phyloP scores from a whole-genome alignment of 202 grass and related monocot genomes.

The Digitaria exilis region DNA sequence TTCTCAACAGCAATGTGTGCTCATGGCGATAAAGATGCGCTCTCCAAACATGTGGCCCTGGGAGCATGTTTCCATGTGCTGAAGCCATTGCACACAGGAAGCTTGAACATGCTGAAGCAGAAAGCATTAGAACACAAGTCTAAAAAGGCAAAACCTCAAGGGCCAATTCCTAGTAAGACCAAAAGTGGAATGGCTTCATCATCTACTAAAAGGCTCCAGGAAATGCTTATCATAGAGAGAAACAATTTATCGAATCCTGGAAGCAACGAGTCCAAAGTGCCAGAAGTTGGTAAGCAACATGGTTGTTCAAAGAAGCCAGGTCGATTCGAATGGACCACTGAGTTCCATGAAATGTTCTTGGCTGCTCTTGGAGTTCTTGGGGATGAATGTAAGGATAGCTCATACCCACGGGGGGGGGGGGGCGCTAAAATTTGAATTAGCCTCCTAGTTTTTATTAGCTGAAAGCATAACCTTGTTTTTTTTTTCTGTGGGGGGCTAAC shows the following conservation, averaged over 20 bases:
- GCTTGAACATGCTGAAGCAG: constrained; percentile 22
- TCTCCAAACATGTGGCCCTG: constrained; percentile 23
- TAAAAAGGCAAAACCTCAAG: constrained; percentile 38
- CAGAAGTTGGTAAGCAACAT: not conserved
- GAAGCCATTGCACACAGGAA: constrained; percentile 39
- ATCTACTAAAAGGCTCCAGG: constrained; percentile 15
- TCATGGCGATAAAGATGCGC: constrained; percentile 19
- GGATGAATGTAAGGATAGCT: constrained; percentile 32
- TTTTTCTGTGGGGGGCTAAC: not conserved
- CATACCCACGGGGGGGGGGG: too few species aligned
- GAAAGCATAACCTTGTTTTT: constrained; percentile 37
- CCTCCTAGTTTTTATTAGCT: constrained; percentile 37
- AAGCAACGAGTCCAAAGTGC: constrained; percentile 12
- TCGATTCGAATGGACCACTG: constrained; percentile 23
- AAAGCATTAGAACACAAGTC: constrained; percentile 32
- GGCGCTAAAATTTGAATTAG: constrained; percentile 32
- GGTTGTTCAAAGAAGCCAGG: not conserved
- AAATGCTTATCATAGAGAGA: not conserved
- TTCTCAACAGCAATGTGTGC: constrained; percentile 50
- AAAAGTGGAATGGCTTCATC: constrained; percentile 29
- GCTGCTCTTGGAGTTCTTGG: constrained; percentile 38
- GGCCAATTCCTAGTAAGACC: not conserved
- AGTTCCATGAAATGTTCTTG: constrained; percentile 54
- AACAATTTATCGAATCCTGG: not conserved
- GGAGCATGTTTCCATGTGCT: constrained; percentile 41